phyloP scores from a whole-genome alignment of 345 rosid species.

The Corchorus capsularis region DNA sequence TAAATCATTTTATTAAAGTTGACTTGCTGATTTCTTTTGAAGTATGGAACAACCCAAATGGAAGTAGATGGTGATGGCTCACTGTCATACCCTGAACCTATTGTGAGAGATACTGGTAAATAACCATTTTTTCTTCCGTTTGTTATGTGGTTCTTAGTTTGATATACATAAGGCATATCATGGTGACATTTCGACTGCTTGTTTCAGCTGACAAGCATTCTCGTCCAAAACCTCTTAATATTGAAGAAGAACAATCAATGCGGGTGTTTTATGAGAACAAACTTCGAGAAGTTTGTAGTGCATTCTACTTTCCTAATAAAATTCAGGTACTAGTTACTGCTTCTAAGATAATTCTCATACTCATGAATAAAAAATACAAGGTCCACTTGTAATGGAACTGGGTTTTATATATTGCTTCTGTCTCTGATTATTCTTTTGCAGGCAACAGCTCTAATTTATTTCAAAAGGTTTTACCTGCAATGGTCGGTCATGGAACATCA shows the following conservation, averaged over 20 bases:
- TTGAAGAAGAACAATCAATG: conserved; percentile 92
- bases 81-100: conserved; percentile 63
- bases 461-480: conserved; percentile 92
- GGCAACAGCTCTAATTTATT: conserved; percentile 95
- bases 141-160: background rate
- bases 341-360: background rate
- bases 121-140: background rate
- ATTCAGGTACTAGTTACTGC: conserved; percentile 65
- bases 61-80: conserved; percentile 91
- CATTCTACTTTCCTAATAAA: conserved; percentile 93
- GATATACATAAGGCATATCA: background rate
- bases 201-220: conserved; percentile 76
- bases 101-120: conserved; percentile 55
- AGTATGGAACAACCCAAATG: conserved; percentile 85
- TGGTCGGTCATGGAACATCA: conserved; percentile 99
- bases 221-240: conserved; percentile 70
- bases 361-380: background rate
- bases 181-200: conserved; percentile 1
- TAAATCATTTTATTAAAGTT: conserved; percentile 19
- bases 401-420: conserved; percentile 11
- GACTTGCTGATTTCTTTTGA: conserved; percentile 20
- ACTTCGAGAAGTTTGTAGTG: conserved; percentile 95
- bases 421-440: conserved; percentile 38
- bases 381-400: background rate
- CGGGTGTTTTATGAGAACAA: conserved; percentile 85